Evolutionary conservation across 78 protist species (phyloP).

Genomic region (slime mould (Dictyostelium discoideum)): DNA sequence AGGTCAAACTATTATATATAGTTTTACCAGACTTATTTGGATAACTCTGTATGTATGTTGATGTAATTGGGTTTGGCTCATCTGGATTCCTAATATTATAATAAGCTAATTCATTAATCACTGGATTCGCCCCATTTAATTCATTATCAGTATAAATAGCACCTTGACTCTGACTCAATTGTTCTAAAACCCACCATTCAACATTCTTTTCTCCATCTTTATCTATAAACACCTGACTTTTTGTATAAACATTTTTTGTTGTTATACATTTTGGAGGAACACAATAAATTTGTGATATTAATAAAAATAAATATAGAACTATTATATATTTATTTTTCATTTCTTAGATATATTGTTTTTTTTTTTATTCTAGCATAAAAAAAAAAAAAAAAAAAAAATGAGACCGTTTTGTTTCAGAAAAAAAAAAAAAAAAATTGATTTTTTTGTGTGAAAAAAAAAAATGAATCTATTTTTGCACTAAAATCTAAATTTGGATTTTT

Average conservation of each 20-base stretch:
- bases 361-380: no score
- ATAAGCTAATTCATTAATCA: not conserved
- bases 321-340: no score
- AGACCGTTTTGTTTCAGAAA: no score
- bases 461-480: no score
- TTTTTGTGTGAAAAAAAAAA: no score
- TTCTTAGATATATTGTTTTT: no score
- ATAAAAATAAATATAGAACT: not conserved
- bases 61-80: not conserved
- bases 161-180: not conserved
- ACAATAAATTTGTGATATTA: not conserved
- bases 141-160: not conserved
- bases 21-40: not conserved
- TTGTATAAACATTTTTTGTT: not conserved
- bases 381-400: no score
- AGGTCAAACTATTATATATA: not conserved
- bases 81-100: not conserved
- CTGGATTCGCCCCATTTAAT: not conserved
- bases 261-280: not conserved
- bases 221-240: not conserved
- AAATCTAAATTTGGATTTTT: no score
- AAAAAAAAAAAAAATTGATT: no score
- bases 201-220: not conserved
- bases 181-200: not conserved
- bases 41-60: not conserved